These are phyloP conservation scores for Botrytis galanthina DNA, from an alignment of 2,329 filamentous ascomycete genomes.

Conservation along the genomic window DNA sequence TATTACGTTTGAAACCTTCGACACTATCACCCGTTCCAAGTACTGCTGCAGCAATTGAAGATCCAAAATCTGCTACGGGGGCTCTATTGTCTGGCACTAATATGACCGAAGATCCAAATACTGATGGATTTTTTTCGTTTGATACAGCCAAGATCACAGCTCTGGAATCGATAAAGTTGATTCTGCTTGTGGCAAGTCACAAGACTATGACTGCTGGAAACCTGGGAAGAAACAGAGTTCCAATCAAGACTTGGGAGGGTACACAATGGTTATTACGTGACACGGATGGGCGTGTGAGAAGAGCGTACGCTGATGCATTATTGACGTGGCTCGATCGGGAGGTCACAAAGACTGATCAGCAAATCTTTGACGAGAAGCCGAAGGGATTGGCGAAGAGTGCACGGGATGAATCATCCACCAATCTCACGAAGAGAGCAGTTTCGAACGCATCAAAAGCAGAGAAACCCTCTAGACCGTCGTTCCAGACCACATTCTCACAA, in stretches of 20 bases:
- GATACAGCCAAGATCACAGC: slow-evolving; percentile 62
- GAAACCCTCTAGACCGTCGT: slow-evolving; percentile 27
- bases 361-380: slow-evolving; percentile 56
- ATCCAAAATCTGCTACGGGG: slow-evolving; percentile 44
- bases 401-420: slow-evolving; percentile 35
- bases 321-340: slow-evolving; percentile 83
- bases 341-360: slow-evolving; percentile 64
- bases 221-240: slow-evolving; percentile 71
- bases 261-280: slow-evolving; percentile 91
- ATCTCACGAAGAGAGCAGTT: slow-evolving; percentile 54
- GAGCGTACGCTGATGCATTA: slow-evolving; percentile 81
- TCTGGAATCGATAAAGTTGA: slow-evolving; percentile 76
- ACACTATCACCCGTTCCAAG: slow-evolving; percentile 44
- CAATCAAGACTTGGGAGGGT: slow-evolving; percentile 88
- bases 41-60: slow-evolving; percentile 46
- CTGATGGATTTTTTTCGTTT: slow-evolving; percentile 61
- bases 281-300: slow-evolving; percentile 71
- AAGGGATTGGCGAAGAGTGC: slow-evolving; percentile 41
- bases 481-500: slow-evolving; percentile 62
- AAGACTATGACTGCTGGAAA: slow-evolving; percentile 59
- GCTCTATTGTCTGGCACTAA: slow-evolving; percentile 49
- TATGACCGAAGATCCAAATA: slow-evolving; percentile 51
- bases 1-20: slow-evolving; percentile 72
- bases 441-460: slow-evolving; percentile 60
- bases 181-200: slow-evolving; percentile 77